These are phyloP conservation scores for Combretum micranthum DNA, from an alignment of 345 rosid genomes.

Conservation along the genomic window DNA sequence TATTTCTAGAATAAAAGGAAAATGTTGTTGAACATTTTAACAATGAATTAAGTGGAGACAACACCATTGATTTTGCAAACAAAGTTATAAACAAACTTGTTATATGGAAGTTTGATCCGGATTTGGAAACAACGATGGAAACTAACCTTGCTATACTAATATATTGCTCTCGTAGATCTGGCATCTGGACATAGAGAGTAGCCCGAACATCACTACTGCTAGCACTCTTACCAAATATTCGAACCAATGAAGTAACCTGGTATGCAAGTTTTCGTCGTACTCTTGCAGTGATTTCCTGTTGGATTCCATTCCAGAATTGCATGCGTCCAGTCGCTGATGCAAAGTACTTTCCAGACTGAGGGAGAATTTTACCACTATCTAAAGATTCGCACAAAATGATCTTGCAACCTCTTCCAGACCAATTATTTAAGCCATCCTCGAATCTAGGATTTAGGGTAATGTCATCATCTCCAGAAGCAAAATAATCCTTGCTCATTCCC, in stretches of 20 bases:
- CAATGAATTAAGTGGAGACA: too few species aligned
- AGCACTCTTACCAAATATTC: constrained; percentile 59
- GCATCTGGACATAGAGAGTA: constrained; percentile 70
- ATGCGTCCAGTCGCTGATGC: constrained; percentile 79
- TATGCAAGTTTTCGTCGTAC: constrained; percentile 71
- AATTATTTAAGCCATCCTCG: constrained; percentile 68
- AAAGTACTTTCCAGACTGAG: constrained; percentile 58
- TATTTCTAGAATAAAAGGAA: too few species aligned
- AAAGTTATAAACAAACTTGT: neutral
- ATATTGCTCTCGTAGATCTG: constrained; percentile 66
- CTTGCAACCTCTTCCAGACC: constrained; percentile 96
- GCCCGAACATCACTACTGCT: constrained; percentile 52
- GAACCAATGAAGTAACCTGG: constrained; percentile 58
- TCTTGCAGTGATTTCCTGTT: constrained; percentile 79
- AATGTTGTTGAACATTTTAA: too few species aligned
- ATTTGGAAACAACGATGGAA: neutral
- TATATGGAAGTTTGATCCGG: neutral
- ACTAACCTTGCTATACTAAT: constrained; percentile 73
- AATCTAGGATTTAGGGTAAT: constrained; percentile 71
- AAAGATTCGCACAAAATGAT: constrained; percentile 65
- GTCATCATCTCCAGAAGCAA: constrained; percentile 33
- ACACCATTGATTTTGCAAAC: neutral
- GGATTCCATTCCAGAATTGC: constrained; percentile 86
- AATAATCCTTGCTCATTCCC: constrained; percentile 13
- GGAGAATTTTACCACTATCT: constrained; percentile 69